phyloP scores from a whole-genome alignment of 139 green algal species.

The Yamagishiella unicocca region DNA sequence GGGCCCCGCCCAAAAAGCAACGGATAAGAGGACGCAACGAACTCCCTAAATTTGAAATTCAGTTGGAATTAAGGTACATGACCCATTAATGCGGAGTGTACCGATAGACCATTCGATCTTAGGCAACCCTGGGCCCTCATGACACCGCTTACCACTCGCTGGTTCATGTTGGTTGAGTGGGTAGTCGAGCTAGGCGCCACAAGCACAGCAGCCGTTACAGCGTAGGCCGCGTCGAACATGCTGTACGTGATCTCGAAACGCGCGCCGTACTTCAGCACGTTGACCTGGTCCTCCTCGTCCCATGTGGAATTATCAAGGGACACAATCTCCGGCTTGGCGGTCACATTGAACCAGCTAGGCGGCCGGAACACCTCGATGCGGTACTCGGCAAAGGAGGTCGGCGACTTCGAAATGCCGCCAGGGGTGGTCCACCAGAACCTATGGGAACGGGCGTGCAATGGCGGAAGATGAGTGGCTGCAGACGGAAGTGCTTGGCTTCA shows the following conservation, averaged over 20 bases:
- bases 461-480: not conserved
- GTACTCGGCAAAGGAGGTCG: constrained; percentile 53
- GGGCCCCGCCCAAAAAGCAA: no score
- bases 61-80: no score
- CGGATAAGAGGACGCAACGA: no score
- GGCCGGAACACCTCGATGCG: constrained; percentile 57
- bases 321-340: constrained; percentile 32
- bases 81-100: no score
- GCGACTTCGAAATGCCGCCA: not conserved
- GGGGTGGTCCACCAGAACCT: constrained; percentile 29
- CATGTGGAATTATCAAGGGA: not conserved
- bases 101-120: no score
- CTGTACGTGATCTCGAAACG: not conserved
- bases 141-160: constrained; percentile 46
- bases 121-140: no score
- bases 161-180: constrained; percentile 59
- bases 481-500: no score
- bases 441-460: not conserved
- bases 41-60: no score
- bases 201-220: constrained; percentile 26
- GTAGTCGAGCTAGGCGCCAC: constrained; percentile 47
- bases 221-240: not conserved
- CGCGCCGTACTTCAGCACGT: constrained; percentile 23
- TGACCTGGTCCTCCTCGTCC: not conserved
- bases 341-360: constrained; percentile 39